These are phyloP conservation scores for Chenopodium album DNA, from an alignment of 148 eudicot genomes.

Conservation along the genomic window DNA sequence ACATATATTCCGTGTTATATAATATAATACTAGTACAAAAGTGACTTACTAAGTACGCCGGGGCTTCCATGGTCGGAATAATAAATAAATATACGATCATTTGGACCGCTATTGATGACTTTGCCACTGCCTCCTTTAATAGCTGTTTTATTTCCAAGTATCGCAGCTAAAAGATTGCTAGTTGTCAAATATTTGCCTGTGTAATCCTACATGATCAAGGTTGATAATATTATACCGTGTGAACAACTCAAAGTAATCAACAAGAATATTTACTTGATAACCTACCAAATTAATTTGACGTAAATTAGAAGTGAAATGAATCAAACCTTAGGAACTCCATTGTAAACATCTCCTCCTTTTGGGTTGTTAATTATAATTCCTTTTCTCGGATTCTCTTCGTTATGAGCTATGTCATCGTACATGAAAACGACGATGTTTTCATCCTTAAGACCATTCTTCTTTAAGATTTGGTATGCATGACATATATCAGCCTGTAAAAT, in stretches of 20 bases:
- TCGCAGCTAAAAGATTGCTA: constrained; percentile 59
- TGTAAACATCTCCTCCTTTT: constrained; percentile 64
- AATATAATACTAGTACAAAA: not conserved
- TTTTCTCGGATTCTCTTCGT: constrained; percentile 61
- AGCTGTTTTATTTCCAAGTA: constrained; percentile 67
- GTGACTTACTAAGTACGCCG: constrained; percentile 71
- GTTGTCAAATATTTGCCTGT: constrained; percentile 62
- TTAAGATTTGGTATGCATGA: constrained; percentile 63
- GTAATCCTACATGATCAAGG: constrained; percentile 52
- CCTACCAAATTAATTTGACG: not conserved
- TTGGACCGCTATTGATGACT: constrained; percentile 78
- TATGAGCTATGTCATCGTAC: constrained; percentile 71
- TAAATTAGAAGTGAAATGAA: constrained; percentile 2
- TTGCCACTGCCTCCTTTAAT: constrained; percentile 84
- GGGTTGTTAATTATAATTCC: constrained; percentile 76
- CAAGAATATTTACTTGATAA: not conserved
- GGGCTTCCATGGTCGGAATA: constrained; percentile 86
- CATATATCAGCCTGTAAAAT: constrained; percentile 62
- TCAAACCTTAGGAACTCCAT: constrained; percentile 81
- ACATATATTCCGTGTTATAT: not conserved
- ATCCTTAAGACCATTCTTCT: constrained; percentile 56
- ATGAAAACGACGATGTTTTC: constrained; percentile 59
- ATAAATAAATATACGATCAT: constrained; percentile 77
- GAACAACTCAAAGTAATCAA: not conserved
- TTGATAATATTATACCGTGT: not conserved